Percentiles rank a stretch among this genome's conserved stretches.
These are phyloP conservation scores for Acacia concinna DNA, from an alignment of 331 rosid genomes.

Conservation along the genomic window DNA sequence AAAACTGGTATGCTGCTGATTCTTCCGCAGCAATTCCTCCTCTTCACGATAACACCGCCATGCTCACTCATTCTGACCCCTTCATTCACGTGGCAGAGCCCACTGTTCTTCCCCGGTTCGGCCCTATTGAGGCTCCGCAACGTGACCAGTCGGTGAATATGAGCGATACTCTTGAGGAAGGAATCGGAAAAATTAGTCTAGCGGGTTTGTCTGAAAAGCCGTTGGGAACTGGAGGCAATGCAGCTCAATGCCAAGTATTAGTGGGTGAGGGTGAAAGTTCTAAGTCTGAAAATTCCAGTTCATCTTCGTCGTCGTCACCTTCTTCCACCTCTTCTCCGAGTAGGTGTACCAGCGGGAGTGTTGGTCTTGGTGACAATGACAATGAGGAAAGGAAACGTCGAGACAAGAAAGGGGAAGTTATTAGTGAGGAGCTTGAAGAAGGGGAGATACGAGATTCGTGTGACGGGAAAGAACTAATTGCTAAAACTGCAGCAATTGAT, in stretches of 20 bases:
- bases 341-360: conserved; percentile 29
- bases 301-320: neutral
- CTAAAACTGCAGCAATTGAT: neutral
- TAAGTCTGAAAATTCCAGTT: conserved; percentile 28
- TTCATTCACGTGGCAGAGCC: neutral
- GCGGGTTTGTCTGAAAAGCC: conserved; percentile 27
- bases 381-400: neutral
- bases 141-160: conserved; percentile 23
- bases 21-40: conserved; percentile 35
- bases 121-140: conserved; percentile 1
- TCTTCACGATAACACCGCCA: neutral
- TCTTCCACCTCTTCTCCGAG: neutral
- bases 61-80: neutral
- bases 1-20: conserved; percentile 45
- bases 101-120: neutral
- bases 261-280: conserved; percentile 29
- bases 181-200: conserved; percentile 45
- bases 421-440: conserved; percentile 54
- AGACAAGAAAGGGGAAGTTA: conserved; percentile 11
- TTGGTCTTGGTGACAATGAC: conserved; percentile 4
- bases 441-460: conserved; percentile 66
- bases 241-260: conserved; percentile 8
- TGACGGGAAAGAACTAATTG: conserved; percentile 22
- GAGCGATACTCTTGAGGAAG: conserved; percentile 35
- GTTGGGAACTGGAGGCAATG: conserved; percentile 23